Evolutionary conservation across 495 filamentous ascomycete genomes (phyloP).

Genomic region (Ramalina intermedia): DNA sequence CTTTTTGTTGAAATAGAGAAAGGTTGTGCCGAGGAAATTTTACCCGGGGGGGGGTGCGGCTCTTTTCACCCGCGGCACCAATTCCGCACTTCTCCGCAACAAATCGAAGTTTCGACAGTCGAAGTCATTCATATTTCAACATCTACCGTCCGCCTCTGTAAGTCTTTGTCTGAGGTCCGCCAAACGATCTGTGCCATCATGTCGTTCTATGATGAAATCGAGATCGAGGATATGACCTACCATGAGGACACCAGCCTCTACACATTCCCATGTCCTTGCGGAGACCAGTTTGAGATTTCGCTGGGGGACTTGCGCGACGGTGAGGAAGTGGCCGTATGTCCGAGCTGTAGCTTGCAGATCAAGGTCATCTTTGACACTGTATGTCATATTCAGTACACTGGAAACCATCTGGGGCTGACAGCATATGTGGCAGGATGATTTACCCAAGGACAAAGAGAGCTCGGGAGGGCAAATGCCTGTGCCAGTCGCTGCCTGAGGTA

Average conservation of each 20-base stretch:
- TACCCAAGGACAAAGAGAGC: slow-evolving; percentile 13
- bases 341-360: slow-evolving; percentile 94
- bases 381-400: slow-evolving; percentile 13
- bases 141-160: no score
- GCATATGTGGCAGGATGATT: slow-evolving; percentile 12
- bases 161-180: no score
- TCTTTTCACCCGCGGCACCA: no score
- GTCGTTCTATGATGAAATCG: slow-evolving; percentile 93
- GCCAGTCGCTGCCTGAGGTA: slow-evolving; percentile 7
- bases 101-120: no score
- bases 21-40: no score
- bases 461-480: slow-evolving; percentile 1
- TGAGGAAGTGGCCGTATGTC: slow-evolving; percentile 87
- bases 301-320: slow-evolving; percentile 74
- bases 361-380: slow-evolving; percentile 83
- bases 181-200: background rate
- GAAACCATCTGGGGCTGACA: background rate
- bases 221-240: slow-evolving; percentile 98
- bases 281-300: slow-evolving; percentile 89
- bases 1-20: no score
- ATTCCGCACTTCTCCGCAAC: no score
- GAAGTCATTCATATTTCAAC: no score
- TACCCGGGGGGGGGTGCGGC: no score
- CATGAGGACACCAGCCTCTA: slow-evolving; percentile 73
- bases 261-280: slow-evolving; percentile 92